Evolutionary conservation across 2,329 filamentous ascomycete species (phyloP).

Genomic region (Pseudopithomyces chartarum): DNA sequence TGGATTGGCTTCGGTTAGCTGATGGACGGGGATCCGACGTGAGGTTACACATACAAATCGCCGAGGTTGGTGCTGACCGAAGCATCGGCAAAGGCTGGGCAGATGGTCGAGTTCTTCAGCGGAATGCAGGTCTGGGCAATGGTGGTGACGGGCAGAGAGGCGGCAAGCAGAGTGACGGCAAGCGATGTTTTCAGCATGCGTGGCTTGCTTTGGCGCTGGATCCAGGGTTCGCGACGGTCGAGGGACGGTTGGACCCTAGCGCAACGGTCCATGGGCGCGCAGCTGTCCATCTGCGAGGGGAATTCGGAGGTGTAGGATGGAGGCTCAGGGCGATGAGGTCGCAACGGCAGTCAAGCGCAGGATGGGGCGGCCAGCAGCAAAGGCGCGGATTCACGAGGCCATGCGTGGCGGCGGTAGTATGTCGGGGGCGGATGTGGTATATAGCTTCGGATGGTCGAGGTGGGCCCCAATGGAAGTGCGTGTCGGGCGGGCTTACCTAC

Average conservation of each 20-base stretch:
- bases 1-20: constrained; percentile 53
- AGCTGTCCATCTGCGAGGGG: constrained; percentile 24
- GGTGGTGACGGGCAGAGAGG: constrained; percentile 35
- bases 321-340: constrained; percentile 11
- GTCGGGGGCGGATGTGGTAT: constrained; percentile 16
- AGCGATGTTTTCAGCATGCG: constrained; percentile 20
- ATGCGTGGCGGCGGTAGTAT: constrained; percentile 28
- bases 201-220: constrained; percentile 29
- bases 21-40: constrained; percentile 26
- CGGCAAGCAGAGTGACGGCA: constrained; percentile 34
- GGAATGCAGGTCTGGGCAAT: constrained; percentile 64
- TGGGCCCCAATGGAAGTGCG: constrained; percentile 18
- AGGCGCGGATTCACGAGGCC: constrained; percentile 39
- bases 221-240: constrained; percentile 15
- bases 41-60: constrained; percentile 61
- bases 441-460: constrained; percentile 20
- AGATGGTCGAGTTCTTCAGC: constrained; percentile 70
- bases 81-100: constrained; percentile 72
- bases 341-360: constrained; percentile 20
- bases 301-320: background rate
- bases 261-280: constrained; percentile 10
- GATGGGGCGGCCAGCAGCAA: constrained; percentile 26
- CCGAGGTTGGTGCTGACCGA: constrained; percentile 72
- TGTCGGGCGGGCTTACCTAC: constrained; percentile 14
- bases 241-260: constrained; percentile 9